These are phyloP conservation scores for Mycena vitilis DNA, from an alignment of 768 basidiomycete species.

Conservation along the genomic window DNA sequence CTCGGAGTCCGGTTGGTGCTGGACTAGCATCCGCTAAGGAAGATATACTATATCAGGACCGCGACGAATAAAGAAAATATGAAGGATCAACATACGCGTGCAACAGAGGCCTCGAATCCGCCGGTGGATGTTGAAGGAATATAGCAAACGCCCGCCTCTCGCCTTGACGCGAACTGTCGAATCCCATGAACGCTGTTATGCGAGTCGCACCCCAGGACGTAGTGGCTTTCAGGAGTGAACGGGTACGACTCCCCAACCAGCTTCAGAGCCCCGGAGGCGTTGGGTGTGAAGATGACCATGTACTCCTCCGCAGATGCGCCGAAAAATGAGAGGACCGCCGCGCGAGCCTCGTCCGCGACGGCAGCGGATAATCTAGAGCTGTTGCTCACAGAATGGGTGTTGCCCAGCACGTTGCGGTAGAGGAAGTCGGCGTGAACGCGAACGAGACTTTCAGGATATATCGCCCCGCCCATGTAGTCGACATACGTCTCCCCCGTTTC, in stretches of 20 bases:
- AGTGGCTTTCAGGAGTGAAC: slow-evolving; percentile 64
- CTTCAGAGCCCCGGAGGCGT: slow-evolving; percentile 83
- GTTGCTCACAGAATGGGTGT: slow-evolving; percentile 85
- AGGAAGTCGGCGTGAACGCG: slow-evolving; percentile 77
- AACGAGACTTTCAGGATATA: slow-evolving; percentile 84
- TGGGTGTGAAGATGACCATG: slow-evolving; percentile 84
- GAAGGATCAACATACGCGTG: slow-evolving; percentile 60
- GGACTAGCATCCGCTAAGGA: slow-evolving; percentile 63
- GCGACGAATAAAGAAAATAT: neutral
- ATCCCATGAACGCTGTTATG: slow-evolving; percentile 90
- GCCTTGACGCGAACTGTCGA: slow-evolving; percentile 70
- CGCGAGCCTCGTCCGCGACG: slow-evolving; percentile 71
- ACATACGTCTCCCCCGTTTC: slow-evolving; percentile 78
- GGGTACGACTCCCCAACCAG: slow-evolving; percentile 86
- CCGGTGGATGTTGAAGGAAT: slow-evolving; percentile 73
- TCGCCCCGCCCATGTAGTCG: slow-evolving; percentile 86
- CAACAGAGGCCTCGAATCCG: slow-evolving; percentile 66
- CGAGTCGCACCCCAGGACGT: slow-evolving; percentile 79
- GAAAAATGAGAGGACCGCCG: slow-evolving; percentile 81
- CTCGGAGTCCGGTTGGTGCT: slow-evolving; percentile 55
- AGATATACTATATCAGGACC: slow-evolving; percentile 26
- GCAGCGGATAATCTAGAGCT: slow-evolving; percentile 58
- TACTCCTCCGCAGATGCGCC: slow-evolving; percentile 74
- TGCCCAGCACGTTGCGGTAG: slow-evolving; percentile 73
- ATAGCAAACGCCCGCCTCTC: slow-evolving; percentile 70